Percentiles rank a stretch among this genome's conserved stretches.
These are phyloP conservation scores for Canariomyces notabilis DNA, from an alignment of 2,329 filamentous ascomycete genomes.

Conservation along the genomic window DNA sequence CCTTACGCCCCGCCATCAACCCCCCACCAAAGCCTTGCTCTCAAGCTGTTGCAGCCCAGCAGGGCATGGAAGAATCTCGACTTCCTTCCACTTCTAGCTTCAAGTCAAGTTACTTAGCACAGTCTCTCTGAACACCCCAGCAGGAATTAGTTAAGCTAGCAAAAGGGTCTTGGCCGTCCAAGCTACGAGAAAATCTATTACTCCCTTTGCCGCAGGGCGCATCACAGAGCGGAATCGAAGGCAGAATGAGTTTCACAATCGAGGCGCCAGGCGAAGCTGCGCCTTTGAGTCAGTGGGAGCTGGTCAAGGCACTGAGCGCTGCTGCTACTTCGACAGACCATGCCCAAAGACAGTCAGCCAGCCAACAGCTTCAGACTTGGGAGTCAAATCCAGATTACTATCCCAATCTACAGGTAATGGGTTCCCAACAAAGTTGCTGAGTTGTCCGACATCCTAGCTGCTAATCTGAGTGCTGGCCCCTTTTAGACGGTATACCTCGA, in stretches of 20 bases:
- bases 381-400: constrained; percentile 63
- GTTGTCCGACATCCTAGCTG: constrained; percentile 1
- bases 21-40: no score
- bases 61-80: no score
- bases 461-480: neutral
- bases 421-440: neutral
- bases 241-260: constrained; percentile 62
- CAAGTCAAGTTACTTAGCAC: no score
- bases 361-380: constrained; percentile 68
- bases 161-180: no score
- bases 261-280: constrained; percentile 79
- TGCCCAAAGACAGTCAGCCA: constrained; percentile 60
- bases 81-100: no score
- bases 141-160: no score
- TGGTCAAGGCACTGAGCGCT: constrained; percentile 58
- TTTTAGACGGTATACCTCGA: constrained; percentile 73
- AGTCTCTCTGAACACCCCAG: no score
- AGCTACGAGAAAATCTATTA: no score
- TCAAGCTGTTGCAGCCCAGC: no score
- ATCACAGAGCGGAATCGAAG: neutral
- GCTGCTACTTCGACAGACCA: constrained; percentile 58
- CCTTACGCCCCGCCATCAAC: no score
- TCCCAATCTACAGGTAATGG: constrained; percentile 62
- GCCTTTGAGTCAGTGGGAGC: constrained; percentile 58
- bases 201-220: no score